Evolutionary conservation across 352 stramenopile genomes (phyloP).

Genomic region (Pythium insidiosum): DNA sequence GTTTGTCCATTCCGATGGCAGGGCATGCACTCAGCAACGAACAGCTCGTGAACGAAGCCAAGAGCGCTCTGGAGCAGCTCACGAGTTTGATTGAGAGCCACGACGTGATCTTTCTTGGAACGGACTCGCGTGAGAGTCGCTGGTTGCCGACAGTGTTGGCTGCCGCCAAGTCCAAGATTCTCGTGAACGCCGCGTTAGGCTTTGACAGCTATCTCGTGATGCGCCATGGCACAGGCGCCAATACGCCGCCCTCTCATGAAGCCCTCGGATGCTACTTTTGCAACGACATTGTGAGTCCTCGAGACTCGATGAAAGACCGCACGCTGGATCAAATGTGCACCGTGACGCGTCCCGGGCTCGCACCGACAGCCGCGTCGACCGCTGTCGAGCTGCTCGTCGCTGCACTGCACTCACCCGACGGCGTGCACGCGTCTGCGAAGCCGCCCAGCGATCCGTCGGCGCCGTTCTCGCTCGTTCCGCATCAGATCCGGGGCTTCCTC

Average conservation of each 20-base stretch:
- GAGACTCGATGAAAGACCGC: conserved; percentile 95
- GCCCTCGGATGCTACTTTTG: conserved; percentile 99
- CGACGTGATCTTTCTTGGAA: conserved; percentile 97
- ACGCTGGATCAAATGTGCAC: conserved; percentile 99
- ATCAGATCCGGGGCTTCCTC: conserved; percentile 95
- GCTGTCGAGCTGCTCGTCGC: conserved; percentile 96
- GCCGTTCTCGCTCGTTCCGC: conserved; percentile 84
- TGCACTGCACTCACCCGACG: conserved; percentile 89
- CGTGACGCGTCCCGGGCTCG: conserved; percentile 95
- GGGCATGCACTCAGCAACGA: conserved; percentile 85
- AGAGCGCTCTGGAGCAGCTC: conserved; percentile 67
- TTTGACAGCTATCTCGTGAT: conserved; percentile 99
- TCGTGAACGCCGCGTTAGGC: conserved; percentile 75
- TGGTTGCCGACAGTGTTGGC: conserved; percentile 98
- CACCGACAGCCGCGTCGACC: conserved; percentile 88
- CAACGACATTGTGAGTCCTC: conserved; percentile 97
- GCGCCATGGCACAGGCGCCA: conserved; percentile 83
- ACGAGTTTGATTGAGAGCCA: conserved; percentile 87
- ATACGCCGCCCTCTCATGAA: conserved; percentile 9
- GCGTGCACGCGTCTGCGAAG: conserved; percentile 61
- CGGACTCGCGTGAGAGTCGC: conserved; percentile 96
- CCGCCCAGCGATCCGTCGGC: conserved; percentile 34
- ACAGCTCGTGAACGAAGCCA: conserved; percentile 51
- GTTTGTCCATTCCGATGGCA: conserved; percentile 98
- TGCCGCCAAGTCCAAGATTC: conserved; percentile 87